These are phyloP conservation scores for Tolypocladium tropicale DNA, from an alignment of 2,329 filamentous ascomycete species.

Conservation along the genomic window DNA sequence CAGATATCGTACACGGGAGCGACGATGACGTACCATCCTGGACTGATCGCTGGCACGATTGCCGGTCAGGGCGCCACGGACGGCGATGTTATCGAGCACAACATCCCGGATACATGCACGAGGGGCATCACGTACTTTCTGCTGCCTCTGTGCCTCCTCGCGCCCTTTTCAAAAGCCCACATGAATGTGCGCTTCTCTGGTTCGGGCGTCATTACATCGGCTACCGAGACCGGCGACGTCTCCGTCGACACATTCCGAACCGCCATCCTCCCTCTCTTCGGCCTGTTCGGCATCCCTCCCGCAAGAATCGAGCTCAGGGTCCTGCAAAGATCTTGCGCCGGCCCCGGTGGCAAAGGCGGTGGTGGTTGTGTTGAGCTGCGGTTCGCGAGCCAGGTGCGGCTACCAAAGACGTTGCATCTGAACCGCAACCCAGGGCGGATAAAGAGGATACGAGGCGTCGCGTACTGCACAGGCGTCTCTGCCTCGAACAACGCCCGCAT, in stretches of 20 bases:
- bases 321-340: constrained; percentile 68
- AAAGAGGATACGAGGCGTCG: constrained; percentile 82
- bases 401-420: constrained; percentile 90
- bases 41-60: constrained; percentile 78
- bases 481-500: constrained; percentile 90
- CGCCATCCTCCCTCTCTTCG: constrained; percentile 81
- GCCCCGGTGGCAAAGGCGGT: constrained; percentile 64
- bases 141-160: constrained; percentile 76
- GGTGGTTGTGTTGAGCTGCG: constrained; percentile 88
- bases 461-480: constrained; percentile 85
- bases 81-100: constrained; percentile 71
- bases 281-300: constrained; percentile 72
- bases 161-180: constrained; percentile 84
- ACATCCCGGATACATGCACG: constrained; percentile 64
- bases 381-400: constrained; percentile 84
- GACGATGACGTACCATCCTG: constrained; percentile 82
- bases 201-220: constrained; percentile 82
- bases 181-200: constrained; percentile 87
- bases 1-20: constrained; percentile 97
- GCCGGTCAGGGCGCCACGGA: constrained; percentile 61
- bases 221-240: constrained; percentile 75
- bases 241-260: constrained; percentile 91
- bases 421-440: constrained; percentile 73
- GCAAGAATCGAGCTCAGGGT: constrained; percentile 80
- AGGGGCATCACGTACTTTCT: constrained; percentile 88